These are phyloP conservation scores for Pisolithus sp. DNA, from an alignment of 768 basidiomycete genomes.

Conservation along the genomic window DNA sequence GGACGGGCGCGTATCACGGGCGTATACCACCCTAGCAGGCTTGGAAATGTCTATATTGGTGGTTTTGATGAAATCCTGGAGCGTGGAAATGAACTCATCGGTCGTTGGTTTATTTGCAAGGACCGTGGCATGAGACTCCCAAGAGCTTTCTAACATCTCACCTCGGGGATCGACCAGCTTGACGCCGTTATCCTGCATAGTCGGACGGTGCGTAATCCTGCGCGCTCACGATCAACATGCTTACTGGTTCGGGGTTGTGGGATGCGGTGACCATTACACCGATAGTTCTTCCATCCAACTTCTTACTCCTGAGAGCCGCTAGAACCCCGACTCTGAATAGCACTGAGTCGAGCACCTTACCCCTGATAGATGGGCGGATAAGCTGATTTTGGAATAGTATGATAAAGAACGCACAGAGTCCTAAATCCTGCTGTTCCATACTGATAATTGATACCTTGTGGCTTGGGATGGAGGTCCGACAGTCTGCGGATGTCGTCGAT, in stretches of 20 bases:
- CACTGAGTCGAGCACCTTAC: conserved; percentile 73
- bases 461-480: conserved; percentile 65
- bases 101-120: conserved; percentile 80
- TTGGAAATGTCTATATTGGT: conserved; percentile 72
- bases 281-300: conserved; percentile 83
- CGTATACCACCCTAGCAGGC: conserved; percentile 83
- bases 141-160: conserved; percentile 92
- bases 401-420: conserved; percentile 57
- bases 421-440: conserved; percentile 97
- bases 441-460: conserved; percentile 59
- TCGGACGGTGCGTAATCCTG: neutral
- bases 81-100: conserved; percentile 59
- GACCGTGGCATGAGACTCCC: conserved; percentile 84
- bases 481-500: conserved; percentile 42
- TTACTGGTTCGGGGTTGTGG: conserved; percentile 95
- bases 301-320: conserved; percentile 86
- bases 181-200: conserved; percentile 87
- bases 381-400: conserved; percentile 4
- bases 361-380: conserved; percentile 37
- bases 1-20: conserved; percentile 88
- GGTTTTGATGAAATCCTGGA: conserved; percentile 55
- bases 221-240: conserved; percentile 15
- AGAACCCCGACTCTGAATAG: conserved; percentile 90
- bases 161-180: conserved; percentile 96
- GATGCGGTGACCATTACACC: conserved; percentile 99